Evolutionary conservation across 371 early-diverging fungal genomes (phyloP).

Genomic region (Lichtheimia hyalospora): DNA sequence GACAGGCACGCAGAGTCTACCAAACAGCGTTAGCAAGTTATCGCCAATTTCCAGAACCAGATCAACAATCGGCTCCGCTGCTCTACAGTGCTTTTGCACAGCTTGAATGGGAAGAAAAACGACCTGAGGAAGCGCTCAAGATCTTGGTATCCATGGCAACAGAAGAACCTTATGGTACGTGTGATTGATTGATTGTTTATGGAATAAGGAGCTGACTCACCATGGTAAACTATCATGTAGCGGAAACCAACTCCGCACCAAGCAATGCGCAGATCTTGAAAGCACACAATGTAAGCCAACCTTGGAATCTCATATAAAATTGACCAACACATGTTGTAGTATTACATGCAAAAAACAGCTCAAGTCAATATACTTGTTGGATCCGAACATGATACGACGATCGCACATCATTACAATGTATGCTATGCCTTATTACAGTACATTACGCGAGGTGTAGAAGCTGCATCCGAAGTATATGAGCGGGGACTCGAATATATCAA

Average conservation of each 20-base stretch:
- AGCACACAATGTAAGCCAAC: conserved; percentile 9
- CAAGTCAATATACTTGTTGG: conserved; percentile 24
- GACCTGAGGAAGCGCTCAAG: conserved; percentile 46
- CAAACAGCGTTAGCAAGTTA: conserved; percentile 56
- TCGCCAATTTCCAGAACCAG: conserved; percentile 38
- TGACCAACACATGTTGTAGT: conserved; percentile 14
- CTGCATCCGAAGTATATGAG: conserved; percentile 53
- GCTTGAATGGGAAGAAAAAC: conserved; percentile 50
- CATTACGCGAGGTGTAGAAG: conserved; percentile 45
- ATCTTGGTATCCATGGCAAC: conserved; percentile 46
- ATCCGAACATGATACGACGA: conserved; percentile 28
- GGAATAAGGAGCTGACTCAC: not conserved
- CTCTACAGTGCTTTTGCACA: conserved; percentile 61
- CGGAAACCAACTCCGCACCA: not conserved
- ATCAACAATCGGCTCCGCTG: conserved; percentile 42
- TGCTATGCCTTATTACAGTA: conserved; percentile 62
- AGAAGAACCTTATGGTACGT: conserved; percentile 26
- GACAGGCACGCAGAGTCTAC: conserved; percentile 71
- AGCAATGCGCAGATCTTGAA: conserved; percentile 17
- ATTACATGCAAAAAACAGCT: conserved; percentile 28
- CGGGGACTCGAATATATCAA: conserved; percentile 39
- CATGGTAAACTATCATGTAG: not conserved
- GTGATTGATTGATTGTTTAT: not conserved
- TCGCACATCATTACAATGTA: conserved; percentile 34
- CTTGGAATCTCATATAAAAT: not conserved